Conservation (phyloP, 148 eudicot genomes). For the Amaranthus hypochondriacus region DNA sequence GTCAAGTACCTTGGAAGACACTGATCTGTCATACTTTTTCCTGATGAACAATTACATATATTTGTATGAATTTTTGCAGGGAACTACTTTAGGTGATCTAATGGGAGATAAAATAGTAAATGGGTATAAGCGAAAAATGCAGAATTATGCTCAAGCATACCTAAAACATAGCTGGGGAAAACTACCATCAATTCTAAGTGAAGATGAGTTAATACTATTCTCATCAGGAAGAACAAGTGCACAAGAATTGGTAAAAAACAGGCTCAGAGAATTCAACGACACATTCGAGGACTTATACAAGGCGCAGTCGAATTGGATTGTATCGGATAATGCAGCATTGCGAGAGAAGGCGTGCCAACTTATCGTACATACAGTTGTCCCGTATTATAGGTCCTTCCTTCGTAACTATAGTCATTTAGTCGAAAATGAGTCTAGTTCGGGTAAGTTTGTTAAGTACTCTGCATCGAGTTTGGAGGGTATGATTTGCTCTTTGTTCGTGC, state of each 20-base stretch:
- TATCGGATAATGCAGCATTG: conserved; percentile 40
- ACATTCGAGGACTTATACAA: conserved; percentile 47
- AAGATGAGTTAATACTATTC: conserved; percentile 45
- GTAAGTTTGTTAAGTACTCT: conserved; percentile 44
- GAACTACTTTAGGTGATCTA: conserved; percentile 51
- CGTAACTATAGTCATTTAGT: conserved; percentile 36
- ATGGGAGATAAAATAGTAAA: conserved; percentile 62
- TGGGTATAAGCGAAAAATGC: conserved; percentile 32
- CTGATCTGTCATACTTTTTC: conserved; percentile 49
- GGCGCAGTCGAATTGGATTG: conserved; percentile 55
- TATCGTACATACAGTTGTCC: conserved; percentile 49
- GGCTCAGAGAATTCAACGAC: conserved; percentile 52
- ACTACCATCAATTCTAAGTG: conserved; percentile 44
- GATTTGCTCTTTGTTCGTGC: conserved; percentile 45
- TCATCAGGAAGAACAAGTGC: conserved; percentile 36
- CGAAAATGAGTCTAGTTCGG: conserved; percentile 38
- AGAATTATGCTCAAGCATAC: conserved; percentile 38
- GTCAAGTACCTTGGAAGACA: conserved; percentile 54
- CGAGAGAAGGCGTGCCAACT: conserved; percentile 52
- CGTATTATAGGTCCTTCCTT: conserved; percentile 47
- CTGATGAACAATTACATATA: conserved; percentile 76
- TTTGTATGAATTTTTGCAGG: conserved; percentile 40
- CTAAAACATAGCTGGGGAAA: conserved; percentile 69
- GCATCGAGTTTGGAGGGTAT: conserved; percentile 46
- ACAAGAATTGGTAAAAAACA: conserved; percentile 42